Evolutionary conservation across 2,329 filamentous ascomycete genomes (phyloP).

Genomic region (Thermothelomyces thermophilus): DNA sequence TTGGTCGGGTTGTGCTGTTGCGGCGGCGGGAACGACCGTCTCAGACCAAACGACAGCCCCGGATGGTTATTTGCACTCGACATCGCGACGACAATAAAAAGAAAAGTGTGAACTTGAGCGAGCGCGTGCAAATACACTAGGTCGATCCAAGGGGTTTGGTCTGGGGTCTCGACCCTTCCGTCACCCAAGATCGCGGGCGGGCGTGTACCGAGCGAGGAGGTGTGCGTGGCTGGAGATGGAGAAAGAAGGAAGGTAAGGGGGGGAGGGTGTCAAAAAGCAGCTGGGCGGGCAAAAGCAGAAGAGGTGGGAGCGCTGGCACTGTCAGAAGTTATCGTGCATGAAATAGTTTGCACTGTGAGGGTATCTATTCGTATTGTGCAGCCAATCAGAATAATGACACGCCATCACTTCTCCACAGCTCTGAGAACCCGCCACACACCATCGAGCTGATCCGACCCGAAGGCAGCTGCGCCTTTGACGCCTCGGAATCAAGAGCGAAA

Average conservation of each 20-base stretch:
- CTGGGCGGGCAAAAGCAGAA: slow-evolving; percentile 5
- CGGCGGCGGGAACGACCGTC: slow-evolving; percentile 43
- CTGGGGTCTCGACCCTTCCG: slow-evolving; percentile 23
- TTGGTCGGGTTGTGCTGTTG: slow-evolving; percentile 39
- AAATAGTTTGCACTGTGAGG: not conserved
- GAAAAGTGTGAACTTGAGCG: slow-evolving; percentile 9
- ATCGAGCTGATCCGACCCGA: not conserved
- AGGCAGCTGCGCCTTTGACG: slow-evolving; percentile 1
- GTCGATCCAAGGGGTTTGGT: slow-evolving; percentile 16
- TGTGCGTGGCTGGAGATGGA: slow-evolving; percentile 24
- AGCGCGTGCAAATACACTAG: not conserved
- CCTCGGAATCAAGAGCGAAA: not conserved
- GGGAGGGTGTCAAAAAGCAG: slow-evolving; percentile 20
- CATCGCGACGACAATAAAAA: slow-evolving; percentile 22
- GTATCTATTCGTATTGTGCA: not conserved
- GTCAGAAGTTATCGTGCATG: slow-evolving; percentile 1
- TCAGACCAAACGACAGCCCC: slow-evolving; percentile 46
- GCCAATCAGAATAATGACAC: not conserved
- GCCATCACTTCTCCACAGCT: not conserved
- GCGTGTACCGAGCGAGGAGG: slow-evolving; percentile 26
- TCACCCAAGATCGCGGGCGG: slow-evolving; percentile 25
- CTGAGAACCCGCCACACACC: not conserved
- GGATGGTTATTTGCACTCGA: slow-evolving; percentile 44
- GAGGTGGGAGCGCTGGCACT: slow-evolving; percentile 2
- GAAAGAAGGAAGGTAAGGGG: slow-evolving; percentile 15